These are phyloP conservation scores for Trichoderma sp. DNA, from an alignment of 2,329 filamentous ascomycete genomes.

Conservation along the genomic window DNA sequence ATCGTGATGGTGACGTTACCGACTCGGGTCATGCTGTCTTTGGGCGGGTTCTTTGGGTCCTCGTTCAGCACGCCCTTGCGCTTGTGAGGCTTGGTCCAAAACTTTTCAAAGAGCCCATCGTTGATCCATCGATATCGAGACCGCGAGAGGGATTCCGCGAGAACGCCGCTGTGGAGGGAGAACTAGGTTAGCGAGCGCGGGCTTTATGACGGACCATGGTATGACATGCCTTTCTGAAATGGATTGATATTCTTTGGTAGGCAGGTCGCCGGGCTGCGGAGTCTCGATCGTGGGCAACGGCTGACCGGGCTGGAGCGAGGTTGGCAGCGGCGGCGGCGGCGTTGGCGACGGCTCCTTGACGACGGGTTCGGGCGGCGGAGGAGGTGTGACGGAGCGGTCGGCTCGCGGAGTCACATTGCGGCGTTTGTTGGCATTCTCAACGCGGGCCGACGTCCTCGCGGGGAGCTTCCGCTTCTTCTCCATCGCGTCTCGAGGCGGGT, in stretches of 20 bases:
- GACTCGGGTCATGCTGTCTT: slow-evolving; percentile 72
- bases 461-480: slow-evolving; percentile 69
- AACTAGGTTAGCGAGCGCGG: slow-evolving; percentile 2
- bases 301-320: slow-evolving; percentile 63
- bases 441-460: slow-evolving; percentile 62
- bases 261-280: slow-evolving; percentile 65
- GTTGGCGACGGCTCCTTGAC: slow-evolving; percentile 39
- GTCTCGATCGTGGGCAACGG: slow-evolving; percentile 71
- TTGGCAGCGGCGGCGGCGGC: slow-evolving; percentile 56
- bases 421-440: slow-evolving; percentile 63
- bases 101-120: slow-evolving; percentile 74
- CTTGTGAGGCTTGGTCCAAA: slow-evolving; percentile 73
- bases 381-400: slow-evolving; percentile 53
- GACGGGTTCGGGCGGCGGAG: slow-evolving; percentile 37
- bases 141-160: slow-evolving; percentile 71
- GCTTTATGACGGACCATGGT: neutral
- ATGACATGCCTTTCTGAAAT: slow-evolving; percentile 66
- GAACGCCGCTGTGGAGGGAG: slow-evolving; percentile 61
- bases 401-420: slow-evolving; percentile 60
- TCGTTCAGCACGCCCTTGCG: slow-evolving; percentile 66
- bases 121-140: slow-evolving; percentile 74
- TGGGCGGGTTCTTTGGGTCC: slow-evolving; percentile 66
- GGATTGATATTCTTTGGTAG: slow-evolving; percentile 69
- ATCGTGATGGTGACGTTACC: slow-evolving; percentile 74
- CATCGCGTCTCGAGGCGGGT: slow-evolving; percentile 46